phyloP scores from a whole-genome alignment of 2,329 filamentous ascomycete species.

The Trichoderma breve region DNA sequence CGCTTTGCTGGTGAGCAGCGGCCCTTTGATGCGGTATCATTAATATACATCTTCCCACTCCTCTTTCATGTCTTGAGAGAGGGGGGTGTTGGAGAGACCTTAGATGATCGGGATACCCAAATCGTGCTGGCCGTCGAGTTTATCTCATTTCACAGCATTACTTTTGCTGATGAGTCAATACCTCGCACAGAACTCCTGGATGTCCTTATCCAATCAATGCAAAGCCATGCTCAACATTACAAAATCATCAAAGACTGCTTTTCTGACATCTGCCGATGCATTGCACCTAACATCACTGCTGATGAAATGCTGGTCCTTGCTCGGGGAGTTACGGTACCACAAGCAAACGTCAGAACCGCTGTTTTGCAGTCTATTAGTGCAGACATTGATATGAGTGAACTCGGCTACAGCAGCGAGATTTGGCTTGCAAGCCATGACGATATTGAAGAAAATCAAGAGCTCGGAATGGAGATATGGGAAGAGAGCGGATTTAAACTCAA shows the following conservation, averaged over 20 bases:
- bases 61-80: conserved; percentile 74
- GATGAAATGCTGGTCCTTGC: conserved; percentile 75
- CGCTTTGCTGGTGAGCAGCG: conserved; percentile 89
- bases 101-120: conserved; percentile 85
- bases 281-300: conserved; percentile 74
- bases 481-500: conserved; percentile 78
- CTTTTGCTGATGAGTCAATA: conserved; percentile 70
- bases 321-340: conserved; percentile 73
- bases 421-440: conserved; percentile 94
- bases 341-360: conserved; percentile 76
- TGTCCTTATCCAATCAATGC: conserved; percentile 77
- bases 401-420: conserved; percentile 82
- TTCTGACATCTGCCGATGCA: conserved; percentile 76
- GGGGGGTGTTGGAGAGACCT: conserved; percentile 69
- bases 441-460: conserved; percentile 77
- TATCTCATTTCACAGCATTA: conserved; percentile 80
- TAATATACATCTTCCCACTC: conserved; percentile 84
- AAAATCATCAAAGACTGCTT: conserved; percentile 93
- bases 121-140: conserved; percentile 86
- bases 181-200: conserved; percentile 73
- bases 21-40: conserved; percentile 84
- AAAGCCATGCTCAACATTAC: conserved; percentile 87
- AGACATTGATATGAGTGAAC: conserved; percentile 86
- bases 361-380: conserved; percentile 86
- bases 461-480: conserved; percentile 89